Percentiles rank a stretch among this genome's conserved stretches.
Evolutionary conservation across 257 asterid genomes (phyloP).

Genomic region (Jasminum sambac): DNA sequence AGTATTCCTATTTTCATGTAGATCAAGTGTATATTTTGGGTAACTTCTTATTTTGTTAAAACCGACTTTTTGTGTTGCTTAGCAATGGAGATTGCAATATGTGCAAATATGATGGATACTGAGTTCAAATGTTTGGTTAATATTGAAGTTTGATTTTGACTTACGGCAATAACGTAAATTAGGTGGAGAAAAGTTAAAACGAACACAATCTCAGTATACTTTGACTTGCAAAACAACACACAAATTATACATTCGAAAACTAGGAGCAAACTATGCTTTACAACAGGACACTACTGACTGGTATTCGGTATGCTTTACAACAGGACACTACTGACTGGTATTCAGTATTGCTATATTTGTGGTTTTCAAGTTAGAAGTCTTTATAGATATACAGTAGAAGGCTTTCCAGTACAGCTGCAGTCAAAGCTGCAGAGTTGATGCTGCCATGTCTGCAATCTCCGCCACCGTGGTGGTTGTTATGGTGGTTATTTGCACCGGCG

Average conservation of each 20-base stretch:
- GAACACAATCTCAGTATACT: too few species aligned
- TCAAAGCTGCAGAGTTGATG: conserved; percentile 14
- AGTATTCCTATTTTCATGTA: not conserved
- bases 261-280: not conserved
- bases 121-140: too few species aligned
- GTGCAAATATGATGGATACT: too few species aligned
- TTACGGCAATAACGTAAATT: too few species aligned
- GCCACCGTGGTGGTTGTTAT: conserved; percentile 27
- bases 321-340: not conserved
- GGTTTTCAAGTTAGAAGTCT: not conserved
- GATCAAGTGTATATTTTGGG: not conserved
- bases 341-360: not conserved
- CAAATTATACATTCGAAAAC: not conserved
- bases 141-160: too few species aligned
- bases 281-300: not conserved
- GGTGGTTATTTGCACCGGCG: conserved; percentile 42
- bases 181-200: too few species aligned
- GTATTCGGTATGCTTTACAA: not conserved
- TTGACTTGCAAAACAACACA: not conserved
- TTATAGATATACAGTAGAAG: conserved; percentile 12
- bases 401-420: conserved; percentile 24
- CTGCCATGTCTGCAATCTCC: conserved; percentile 20
- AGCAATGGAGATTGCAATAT: too few species aligned
- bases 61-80: too few species aligned
- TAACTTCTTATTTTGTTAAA: not conserved